A percentile compares a stretch with the other conserved stretches of the same genome.
phyloP scores from a whole-genome alignment of 2,329 filamentous ascomycete genomes.

The Pseudocercospora crystallina region DNA sequence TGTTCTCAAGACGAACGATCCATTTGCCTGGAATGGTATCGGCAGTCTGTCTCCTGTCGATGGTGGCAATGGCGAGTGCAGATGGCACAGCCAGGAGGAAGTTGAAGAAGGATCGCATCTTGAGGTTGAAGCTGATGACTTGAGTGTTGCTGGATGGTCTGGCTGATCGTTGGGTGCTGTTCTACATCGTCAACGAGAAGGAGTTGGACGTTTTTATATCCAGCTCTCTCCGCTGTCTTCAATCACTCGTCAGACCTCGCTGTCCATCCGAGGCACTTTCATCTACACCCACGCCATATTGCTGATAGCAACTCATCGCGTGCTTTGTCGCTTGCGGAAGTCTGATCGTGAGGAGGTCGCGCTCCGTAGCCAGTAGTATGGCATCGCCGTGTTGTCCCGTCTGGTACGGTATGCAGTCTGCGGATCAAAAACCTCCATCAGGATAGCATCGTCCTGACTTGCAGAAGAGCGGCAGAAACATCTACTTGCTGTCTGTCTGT shows the following conservation, averaged over 20 bases:
- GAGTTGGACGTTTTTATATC: conserved; percentile 9
- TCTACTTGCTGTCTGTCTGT: conserved; percentile 1
- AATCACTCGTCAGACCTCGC: background rate
- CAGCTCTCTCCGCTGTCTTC: background rate
- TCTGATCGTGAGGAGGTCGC: background rate
- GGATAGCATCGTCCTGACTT: conserved; percentile 5
- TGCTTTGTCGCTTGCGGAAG: conserved; percentile 9
- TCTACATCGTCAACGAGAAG: background rate
- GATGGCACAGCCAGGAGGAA: conserved; percentile 24
- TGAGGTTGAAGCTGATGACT: conserved; percentile 10
- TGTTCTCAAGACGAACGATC: conserved; percentile 22
- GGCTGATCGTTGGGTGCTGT: conserved; percentile 6
- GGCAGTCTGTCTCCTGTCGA: conserved; percentile 20
- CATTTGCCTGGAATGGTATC: conserved; percentile 22
- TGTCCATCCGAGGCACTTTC: background rate
- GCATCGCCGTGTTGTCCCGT: conserved; percentile 1
- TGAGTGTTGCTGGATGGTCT: conserved; percentile 1
- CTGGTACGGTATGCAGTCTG: conserved; percentile 5
- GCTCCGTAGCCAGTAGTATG: conserved; percentile 3
- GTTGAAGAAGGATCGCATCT: conserved; percentile 20
- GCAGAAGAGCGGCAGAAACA: conserved; percentile 2
- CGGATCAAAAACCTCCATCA: conserved; percentile 7
- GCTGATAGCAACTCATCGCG: conserved; percentile 4
- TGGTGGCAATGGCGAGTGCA: conserved; percentile 18
- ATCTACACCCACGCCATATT: background rate